phyloP scores from a whole-genome alignment of 2,329 filamentous ascomycete species.

The Colletotrichum salicis region DNA sequence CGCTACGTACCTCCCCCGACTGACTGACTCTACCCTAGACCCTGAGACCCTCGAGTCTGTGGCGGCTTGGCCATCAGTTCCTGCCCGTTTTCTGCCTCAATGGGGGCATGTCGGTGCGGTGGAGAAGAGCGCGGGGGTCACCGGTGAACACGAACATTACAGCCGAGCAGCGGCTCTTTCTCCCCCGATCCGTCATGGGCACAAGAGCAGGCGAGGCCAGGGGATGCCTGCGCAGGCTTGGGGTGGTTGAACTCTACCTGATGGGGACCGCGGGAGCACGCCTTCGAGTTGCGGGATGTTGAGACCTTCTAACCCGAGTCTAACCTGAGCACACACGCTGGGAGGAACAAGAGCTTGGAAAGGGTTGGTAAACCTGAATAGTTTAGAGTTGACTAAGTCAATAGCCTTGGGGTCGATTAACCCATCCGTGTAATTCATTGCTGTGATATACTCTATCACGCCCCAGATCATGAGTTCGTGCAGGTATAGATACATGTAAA shows the following conservation, averaged over 20 bases:
- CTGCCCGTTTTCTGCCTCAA: neutral
- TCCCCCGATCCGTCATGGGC: neutral
- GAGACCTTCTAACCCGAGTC: neutral
- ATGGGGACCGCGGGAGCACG: neutral
- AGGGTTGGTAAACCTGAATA: neutral
- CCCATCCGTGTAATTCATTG: slow-evolving; percentile 19
- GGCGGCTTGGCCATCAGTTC: neutral
- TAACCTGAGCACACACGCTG: neutral
- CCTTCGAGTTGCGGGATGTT: slow-evolving; percentile 10
- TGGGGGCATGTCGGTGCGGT: neutral
- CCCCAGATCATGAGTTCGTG: slow-evolving; percentile 27
- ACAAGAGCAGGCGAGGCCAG: neutral
- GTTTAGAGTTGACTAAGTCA: neutral
- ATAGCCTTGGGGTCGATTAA: neutral
- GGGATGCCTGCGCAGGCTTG: neutral
- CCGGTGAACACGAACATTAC: neutral
- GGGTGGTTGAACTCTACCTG: neutral
- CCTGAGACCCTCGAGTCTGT: neutral
- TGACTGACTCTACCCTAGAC: neutral
- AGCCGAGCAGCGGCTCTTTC: neutral
- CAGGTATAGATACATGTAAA: slow-evolving; percentile 22
- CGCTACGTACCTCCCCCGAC: neutral
- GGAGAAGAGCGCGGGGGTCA: neutral
- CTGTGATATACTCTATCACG: slow-evolving; percentile 22
- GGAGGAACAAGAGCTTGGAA: neutral